phyloP scores from a whole-genome alignment of 2,329 filamentous ascomycete genomes.

The Drechslera avenae region DNA sequence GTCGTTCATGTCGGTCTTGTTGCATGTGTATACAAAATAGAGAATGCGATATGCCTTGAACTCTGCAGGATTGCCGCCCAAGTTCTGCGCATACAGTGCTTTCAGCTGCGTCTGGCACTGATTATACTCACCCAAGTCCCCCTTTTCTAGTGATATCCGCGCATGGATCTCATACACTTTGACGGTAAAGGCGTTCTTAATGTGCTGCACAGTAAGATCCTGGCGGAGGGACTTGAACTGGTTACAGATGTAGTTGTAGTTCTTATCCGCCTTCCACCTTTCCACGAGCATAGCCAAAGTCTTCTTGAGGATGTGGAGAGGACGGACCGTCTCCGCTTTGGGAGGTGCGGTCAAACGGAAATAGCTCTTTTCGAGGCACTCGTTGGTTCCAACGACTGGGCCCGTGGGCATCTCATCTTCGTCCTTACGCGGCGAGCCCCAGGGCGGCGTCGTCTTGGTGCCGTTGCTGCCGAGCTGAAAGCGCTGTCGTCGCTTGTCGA shows the following conservation, averaged over 20 bases:
- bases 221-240: constrained; percentile 99
- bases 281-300: constrained; percentile 87
- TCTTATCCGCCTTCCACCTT: constrained; percentile 92
- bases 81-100: constrained; percentile 82
- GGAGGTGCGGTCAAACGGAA: constrained; percentile 91
- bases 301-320: constrained; percentile 77
- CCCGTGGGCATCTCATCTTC: constrained; percentile 58
- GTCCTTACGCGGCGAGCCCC: constrained; percentile 55
- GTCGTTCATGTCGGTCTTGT: constrained; percentile 97
- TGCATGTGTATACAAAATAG: constrained; percentile 99
- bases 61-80: constrained; percentile 89
- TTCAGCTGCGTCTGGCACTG: constrained; percentile 99
- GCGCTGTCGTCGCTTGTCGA: constrained; percentile 87
- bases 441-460: constrained; percentile 60
- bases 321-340: constrained; percentile 85
- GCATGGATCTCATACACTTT: constrained; percentile 97
- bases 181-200: constrained; percentile 96
- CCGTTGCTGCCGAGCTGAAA: constrained; percentile 66
- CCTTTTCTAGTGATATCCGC: constrained; percentile 95
- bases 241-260: constrained; percentile 97
- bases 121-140: constrained; percentile 99
- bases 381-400: constrained; percentile 84
- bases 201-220: constrained; percentile 95
- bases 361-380: constrained; percentile 88
- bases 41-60: constrained; percentile 99